Conservation (phyloP, 139 green algal species). For the Volvox africanus region DNA sequence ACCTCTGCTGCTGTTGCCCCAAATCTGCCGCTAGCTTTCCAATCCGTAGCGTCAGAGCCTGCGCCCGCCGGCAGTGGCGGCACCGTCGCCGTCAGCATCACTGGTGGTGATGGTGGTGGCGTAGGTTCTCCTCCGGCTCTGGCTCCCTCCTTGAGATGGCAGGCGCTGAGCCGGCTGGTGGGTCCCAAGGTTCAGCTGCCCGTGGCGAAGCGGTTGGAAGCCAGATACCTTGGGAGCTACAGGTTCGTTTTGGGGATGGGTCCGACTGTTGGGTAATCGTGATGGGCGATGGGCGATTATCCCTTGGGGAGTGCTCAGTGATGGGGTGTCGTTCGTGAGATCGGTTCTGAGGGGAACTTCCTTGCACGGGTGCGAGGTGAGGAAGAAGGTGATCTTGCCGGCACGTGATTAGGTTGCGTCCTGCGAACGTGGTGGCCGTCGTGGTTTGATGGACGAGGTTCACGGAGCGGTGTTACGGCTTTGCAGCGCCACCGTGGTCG, state of each 20-base stretch:
- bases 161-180: slow-evolving; percentile 23
- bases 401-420: too few relatives aligned
- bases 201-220: not conserved
- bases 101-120: not conserved
- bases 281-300: not conserved
- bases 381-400: too few relatives aligned
- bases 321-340: too few relatives aligned
- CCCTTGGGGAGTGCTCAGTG: too few relatives aligned
- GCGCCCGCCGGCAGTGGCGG: not conserved
- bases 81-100: not conserved
- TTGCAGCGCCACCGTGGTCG: too few relatives aligned
- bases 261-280: not conserved
- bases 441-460: too few relatives aligned
- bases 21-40: not conserved
- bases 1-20: not conserved
- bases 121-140: not conserved
- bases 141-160: slow-evolving; percentile 4
- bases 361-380: too few relatives aligned
- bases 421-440: too few relatives aligned
- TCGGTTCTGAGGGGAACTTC: too few relatives aligned
- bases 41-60: not conserved
- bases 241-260: not conserved
- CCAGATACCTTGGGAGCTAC: slow-evolving; percentile 20
- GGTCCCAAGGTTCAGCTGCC: slow-evolving; percentile 27
- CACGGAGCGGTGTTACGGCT: too few relatives aligned